These are phyloP conservation scores for Podospora pseudoanserina DNA, from an alignment of 495 filamentous ascomycete genomes.

Conservation along the genomic window DNA sequence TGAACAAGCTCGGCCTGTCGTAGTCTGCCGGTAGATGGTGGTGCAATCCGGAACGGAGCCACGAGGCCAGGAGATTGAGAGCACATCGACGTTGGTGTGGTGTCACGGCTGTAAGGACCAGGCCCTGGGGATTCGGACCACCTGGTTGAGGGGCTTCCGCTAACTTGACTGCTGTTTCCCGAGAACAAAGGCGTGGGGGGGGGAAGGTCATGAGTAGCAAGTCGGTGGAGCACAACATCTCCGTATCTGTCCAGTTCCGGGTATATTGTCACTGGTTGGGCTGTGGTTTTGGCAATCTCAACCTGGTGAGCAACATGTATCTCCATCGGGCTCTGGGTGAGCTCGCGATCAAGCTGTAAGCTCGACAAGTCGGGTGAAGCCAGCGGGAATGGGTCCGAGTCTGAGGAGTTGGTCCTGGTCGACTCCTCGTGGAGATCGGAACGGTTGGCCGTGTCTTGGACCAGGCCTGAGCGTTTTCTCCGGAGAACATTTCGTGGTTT, in stretches of 20 bases:
- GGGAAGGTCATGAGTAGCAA: conserved; percentile 58
- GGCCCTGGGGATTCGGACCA: conserved; percentile 89
- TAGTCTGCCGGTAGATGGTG: conserved; percentile 44
- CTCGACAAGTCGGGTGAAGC: conserved; percentile 27
- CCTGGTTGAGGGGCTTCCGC: conserved; percentile 85
- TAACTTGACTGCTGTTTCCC: conserved; percentile 50
- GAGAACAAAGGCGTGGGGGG: conserved; percentile 63
- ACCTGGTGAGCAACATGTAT: conserved; percentile 34
- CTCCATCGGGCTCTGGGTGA: conserved; percentile 40
- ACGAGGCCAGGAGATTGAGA: conserved; percentile 88
- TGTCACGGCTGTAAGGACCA: conserved; percentile 75
- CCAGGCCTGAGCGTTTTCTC: conserved; percentile 47
- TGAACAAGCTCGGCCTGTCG: conserved; percentile 58
- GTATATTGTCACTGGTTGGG: conserved; percentile 42
- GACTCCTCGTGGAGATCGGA: conserved; percentile 34
- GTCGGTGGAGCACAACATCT: conserved; percentile 41
- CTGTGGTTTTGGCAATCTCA: conserved; percentile 30
- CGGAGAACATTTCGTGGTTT: conserved; percentile 42
- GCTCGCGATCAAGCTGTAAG: conserved; percentile 36
- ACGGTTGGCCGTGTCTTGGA: conserved; percentile 32
- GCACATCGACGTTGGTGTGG: conserved; percentile 92
- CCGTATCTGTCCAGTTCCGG: conserved; percentile 56
- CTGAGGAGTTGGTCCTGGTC: conserved; percentile 39
- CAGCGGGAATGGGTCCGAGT: conserved; percentile 36
- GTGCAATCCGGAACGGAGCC: conserved; percentile 54